Percentiles rank a stretch among this genome's conserved stretches.
These are phyloP conservation scores for Sporothrix brasiliensis DNA, from an alignment of 2,329 filamentous ascomycete genomes.

Conservation along the genomic window DNA sequence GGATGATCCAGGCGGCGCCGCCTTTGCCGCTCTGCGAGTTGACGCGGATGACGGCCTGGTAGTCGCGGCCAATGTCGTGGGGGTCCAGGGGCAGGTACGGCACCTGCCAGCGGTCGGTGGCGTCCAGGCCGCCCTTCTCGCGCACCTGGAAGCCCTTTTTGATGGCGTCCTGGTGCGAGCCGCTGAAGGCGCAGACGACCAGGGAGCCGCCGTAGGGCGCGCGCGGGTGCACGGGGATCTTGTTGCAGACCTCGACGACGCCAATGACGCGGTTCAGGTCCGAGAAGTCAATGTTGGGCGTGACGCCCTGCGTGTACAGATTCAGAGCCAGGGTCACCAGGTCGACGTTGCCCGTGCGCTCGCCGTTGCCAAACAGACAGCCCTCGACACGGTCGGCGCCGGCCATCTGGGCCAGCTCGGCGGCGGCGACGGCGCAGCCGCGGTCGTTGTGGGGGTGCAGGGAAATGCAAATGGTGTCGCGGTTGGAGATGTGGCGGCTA, in stretches of 20 bases:
- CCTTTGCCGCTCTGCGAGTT: conserved; percentile 97
- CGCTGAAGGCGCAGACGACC: conserved; percentile 90
- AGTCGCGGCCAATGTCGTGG: conserved; percentile 90
- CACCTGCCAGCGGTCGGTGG: conserved; percentile 76
- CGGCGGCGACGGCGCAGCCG: conserved; percentile 84
- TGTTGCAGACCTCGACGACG: conserved; percentile 87
- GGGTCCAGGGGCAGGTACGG: conserved; percentile 94
- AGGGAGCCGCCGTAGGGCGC: conserved; percentile 89
- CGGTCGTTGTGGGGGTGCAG: conserved; percentile 95
- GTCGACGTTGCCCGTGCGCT: conserved; percentile 94
- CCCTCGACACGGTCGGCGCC: conserved; percentile 93
- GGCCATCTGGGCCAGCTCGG: conserved; percentile 93
- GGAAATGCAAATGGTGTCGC: conserved; percentile 85
- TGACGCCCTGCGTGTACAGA: conserved; percentile 89
- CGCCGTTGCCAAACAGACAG: conserved; percentile 91
- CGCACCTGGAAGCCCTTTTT: conserved; percentile 85
- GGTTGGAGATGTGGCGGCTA: conserved; percentile 78
- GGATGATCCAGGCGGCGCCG: conserved; percentile 91
- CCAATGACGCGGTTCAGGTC: conserved; percentile 85
- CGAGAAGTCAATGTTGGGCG: conserved; percentile 86
- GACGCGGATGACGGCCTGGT: conserved; percentile 96
- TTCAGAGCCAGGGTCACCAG: conserved; percentile 90
- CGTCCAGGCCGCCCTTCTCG: conserved; percentile 59
- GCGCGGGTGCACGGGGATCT: conserved; percentile 88
- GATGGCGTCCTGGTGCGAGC: conserved; percentile 93